Evolutionary conservation across 1,139 yeast genomes (phyloP).

Genomic region (Debaryomyces udenii): DNA sequence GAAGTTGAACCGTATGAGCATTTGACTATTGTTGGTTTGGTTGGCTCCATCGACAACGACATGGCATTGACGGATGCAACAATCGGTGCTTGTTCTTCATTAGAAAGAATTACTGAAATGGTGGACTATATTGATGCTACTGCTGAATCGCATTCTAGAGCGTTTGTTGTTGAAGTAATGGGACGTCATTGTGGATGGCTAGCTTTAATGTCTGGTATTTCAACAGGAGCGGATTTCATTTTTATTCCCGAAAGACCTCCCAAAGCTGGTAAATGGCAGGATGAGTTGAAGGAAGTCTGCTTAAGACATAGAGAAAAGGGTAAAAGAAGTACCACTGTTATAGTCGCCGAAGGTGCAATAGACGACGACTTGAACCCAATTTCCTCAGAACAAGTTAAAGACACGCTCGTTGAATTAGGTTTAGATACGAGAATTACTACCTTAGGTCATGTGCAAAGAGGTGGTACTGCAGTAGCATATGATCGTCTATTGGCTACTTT

Average conservation of each 20-base stretch:
- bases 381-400: conserved; percentile 75
- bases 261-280: conserved; percentile 67
- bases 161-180: conserved; percentile 98
- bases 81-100: conserved; percentile 92
- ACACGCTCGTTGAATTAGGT: conserved; percentile 78
- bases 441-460: conserved; percentile 96
- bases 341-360: conserved; percentile 97
- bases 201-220: conserved; percentile 93
- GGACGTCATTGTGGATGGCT: conserved; percentile 99
- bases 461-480: conserved; percentile 95
- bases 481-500: conserved; percentile 90
- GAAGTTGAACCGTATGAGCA: conserved; percentile 65
- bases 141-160: conserved; percentile 95
- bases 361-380: conserved; percentile 82
- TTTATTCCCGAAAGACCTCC: conserved; percentile 93
- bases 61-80: conserved; percentile 97
- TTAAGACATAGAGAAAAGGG: conserved; percentile 82
- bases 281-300: conserved; percentile 71
- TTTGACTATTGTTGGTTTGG: conserved; percentile 90
- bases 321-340: conserved; percentile 90
- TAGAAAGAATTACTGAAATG: conserved; percentile 90
- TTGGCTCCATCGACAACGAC: conserved; percentile 96
- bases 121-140: conserved; percentile 97
- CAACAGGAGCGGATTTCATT: conserved; percentile 93
- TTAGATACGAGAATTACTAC: conserved; percentile 94